These are phyloP conservation scores for Kernera saxatilis DNA, from an alignment of 345 rosid genomes.

Conservation along the genomic window DNA sequence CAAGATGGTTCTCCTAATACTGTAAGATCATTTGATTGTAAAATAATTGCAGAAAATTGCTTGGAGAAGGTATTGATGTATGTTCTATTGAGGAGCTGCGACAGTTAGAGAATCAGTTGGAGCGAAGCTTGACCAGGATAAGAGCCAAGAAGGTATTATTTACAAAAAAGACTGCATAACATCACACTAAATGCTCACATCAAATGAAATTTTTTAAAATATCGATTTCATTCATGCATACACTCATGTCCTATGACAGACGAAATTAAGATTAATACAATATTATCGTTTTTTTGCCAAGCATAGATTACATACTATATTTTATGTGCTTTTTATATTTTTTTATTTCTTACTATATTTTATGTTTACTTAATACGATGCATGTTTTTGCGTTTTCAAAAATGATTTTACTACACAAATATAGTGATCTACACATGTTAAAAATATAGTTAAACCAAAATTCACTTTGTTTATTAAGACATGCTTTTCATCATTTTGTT, in stretches of 20 bases:
- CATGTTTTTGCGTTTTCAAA: neutral
- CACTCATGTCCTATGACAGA: neutral
- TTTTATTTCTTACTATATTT: neutral
- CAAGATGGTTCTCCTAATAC: too few relatives aligned
- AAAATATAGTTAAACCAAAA: neutral
- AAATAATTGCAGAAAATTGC: constrained; percentile 45
- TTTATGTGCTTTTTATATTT: too few relatives aligned
- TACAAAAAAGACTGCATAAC: neutral
- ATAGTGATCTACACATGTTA: neutral
- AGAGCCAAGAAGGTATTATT: constrained; percentile 72
- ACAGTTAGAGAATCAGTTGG: constrained; percentile 69
- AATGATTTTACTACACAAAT: neutral
- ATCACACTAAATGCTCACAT: constrained; percentile 32
- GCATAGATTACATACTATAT: neutral
- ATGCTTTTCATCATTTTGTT: neutral
- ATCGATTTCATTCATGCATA: neutral
- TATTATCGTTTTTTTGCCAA: neutral
- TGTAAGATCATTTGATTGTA: neutral
- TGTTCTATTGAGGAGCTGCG: constrained; percentile 64
- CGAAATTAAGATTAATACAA: neutral
- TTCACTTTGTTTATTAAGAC: neutral
- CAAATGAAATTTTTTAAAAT: neutral
- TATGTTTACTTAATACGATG: neutral
- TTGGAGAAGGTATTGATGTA: constrained; percentile 61
- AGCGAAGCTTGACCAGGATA: constrained; percentile 60